These are phyloP conservation scores for Yamadazyma akitaensis DNA, from an alignment of 805 yeast genomes.

Conservation along the genomic window DNA sequence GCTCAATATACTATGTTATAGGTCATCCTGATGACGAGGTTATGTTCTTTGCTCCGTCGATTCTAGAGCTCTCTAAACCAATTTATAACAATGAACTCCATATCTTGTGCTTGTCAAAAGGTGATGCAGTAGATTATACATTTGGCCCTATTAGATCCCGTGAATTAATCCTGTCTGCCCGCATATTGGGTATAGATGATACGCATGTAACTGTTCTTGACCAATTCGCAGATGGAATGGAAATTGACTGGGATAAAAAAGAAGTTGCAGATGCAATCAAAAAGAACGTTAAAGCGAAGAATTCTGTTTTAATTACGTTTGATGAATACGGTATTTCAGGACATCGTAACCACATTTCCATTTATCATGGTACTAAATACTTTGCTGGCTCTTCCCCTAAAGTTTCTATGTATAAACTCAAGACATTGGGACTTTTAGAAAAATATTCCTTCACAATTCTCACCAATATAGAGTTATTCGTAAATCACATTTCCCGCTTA, in stretches of 20 bases:
- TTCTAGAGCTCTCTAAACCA: slow-evolving; percentile 48
- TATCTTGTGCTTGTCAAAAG: slow-evolving; percentile 70
- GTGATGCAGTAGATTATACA: slow-evolving; percentile 62
- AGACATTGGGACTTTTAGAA: slow-evolving; percentile 35
- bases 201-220: slow-evolving; percentile 45
- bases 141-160: slow-evolving; percentile 58
- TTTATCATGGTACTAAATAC: slow-evolving; percentile 47
- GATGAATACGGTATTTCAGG: slow-evolving; percentile 79
- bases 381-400: slow-evolving; percentile 4
- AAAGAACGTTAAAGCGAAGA: slow-evolving; percentile 18
- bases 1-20: slow-evolving; percentile 52
- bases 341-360: slow-evolving; percentile 81
- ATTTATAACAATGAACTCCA: slow-evolving; percentile 50
- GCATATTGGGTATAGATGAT: slow-evolving; percentile 47
- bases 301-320: slow-evolving; percentile 60
- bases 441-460: slow-evolving; percentile 50
- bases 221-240: slow-evolving; percentile 61
- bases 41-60: slow-evolving; percentile 90
- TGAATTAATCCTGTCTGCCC: slow-evolving; percentile 59
- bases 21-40: slow-evolving; percentile 99
- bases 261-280: slow-evolving; percentile 40
- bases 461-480: slow-evolving; percentile 40
- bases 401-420: slow-evolving; percentile 19
- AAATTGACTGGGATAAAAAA: slow-evolving; percentile 54
- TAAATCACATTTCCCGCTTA: slow-evolving; percentile 32